Evolutionary conservation across 176 grass and related monocot species (phyloP).

Genomic region (Carex littledalei): DNA sequence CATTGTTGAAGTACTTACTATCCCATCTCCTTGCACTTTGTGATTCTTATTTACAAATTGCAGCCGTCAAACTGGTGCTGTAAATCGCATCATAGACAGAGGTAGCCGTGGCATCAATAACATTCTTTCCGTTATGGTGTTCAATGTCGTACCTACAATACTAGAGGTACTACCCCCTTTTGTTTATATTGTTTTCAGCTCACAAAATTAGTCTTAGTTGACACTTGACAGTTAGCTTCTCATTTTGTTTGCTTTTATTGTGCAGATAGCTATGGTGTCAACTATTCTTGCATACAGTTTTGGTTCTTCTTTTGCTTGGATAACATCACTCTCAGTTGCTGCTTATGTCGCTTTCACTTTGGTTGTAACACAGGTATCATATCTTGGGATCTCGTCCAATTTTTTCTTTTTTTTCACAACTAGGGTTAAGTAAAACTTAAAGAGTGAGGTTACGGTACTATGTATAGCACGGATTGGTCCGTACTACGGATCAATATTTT

Average conservation of each 20-base stretch:
- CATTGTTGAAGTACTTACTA: not conserved
- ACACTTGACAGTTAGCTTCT: constrained; percentile 14
- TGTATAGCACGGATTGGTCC: too few species aligned
- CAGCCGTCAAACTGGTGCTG: constrained; percentile 91
- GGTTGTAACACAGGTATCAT: constrained; percentile 71
- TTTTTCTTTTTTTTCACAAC: not conserved
- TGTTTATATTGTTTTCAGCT: not conserved
- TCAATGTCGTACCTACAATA: constrained; percentile 91
- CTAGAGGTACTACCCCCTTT: constrained; percentile 59
- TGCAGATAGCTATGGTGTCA: constrained; percentile 93
- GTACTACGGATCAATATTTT: too few species aligned
- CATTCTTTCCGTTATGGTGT: constrained; percentile 88
- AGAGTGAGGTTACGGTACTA: too few species aligned
- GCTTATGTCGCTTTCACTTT: constrained; percentile 93
- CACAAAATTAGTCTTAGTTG: not conserved
- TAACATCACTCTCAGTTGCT: constrained; percentile 92
- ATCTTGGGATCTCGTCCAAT: not conserved
- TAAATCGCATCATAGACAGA: constrained; percentile 97
- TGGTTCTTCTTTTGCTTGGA: constrained; percentile 97
- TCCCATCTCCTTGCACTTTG: not conserved
- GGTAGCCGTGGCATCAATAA: constrained; percentile 94
- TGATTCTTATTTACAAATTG: constrained; percentile 34
- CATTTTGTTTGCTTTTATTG: constrained; percentile 25
- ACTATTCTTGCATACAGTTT: constrained; percentile 92
- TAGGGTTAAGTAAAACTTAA: not conserved